Percentiles rank a stretch among this genome's conserved stretches.
Conservation (phyloP, 805 yeast genomes). For the Candida palmyrensis region DNA sequence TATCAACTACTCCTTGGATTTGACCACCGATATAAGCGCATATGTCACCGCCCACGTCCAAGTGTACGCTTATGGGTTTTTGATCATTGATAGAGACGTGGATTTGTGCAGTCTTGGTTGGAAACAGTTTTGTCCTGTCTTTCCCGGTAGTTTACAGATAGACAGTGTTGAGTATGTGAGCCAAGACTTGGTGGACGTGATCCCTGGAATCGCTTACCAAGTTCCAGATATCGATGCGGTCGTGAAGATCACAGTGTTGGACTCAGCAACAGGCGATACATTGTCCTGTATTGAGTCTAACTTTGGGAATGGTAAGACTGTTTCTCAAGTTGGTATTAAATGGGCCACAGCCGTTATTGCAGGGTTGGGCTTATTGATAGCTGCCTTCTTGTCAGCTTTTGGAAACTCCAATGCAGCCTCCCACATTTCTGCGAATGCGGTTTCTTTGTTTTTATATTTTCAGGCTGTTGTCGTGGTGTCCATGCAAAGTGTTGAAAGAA, state of each 20-base stretch:
- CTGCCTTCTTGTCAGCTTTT: conserved; percentile 77
- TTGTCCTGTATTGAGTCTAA: conserved; percentile 74
- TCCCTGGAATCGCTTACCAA: conserved; percentile 81
- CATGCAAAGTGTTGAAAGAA: conserved; percentile 79
- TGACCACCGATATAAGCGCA: conserved; percentile 63
- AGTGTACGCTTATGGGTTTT: conserved; percentile 84
- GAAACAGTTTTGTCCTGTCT: conserved; percentile 88
- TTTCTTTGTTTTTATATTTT: conserved; percentile 79
- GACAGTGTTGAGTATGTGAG: conserved; percentile 63
- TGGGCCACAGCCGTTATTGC: conserved; percentile 94
- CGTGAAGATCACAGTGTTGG: conserved; percentile 50
- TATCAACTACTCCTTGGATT: conserved; percentile 61
- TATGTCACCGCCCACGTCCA: conserved; percentile 64
- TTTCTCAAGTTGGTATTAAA: conserved; percentile 72
- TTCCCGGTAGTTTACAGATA: conserved; percentile 75
- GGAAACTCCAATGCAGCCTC: conserved; percentile 90
- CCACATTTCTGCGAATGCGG: conserved; percentile 81
- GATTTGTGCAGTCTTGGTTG: conserved; percentile 65
- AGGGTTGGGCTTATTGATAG: conserved; percentile 77
- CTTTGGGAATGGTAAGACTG: conserved; percentile 75
- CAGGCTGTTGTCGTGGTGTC: conserved; percentile 81
- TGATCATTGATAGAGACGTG: conserved; percentile 51
- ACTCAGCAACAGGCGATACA: conserved; percentile 34
- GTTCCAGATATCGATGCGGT: conserved; percentile 87
- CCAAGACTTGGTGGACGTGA: conserved; percentile 41